Base-by-base conservation (phyloP, 2,329 filamentous ascomycete species). In the Lachnellula willkommii region DNA sequence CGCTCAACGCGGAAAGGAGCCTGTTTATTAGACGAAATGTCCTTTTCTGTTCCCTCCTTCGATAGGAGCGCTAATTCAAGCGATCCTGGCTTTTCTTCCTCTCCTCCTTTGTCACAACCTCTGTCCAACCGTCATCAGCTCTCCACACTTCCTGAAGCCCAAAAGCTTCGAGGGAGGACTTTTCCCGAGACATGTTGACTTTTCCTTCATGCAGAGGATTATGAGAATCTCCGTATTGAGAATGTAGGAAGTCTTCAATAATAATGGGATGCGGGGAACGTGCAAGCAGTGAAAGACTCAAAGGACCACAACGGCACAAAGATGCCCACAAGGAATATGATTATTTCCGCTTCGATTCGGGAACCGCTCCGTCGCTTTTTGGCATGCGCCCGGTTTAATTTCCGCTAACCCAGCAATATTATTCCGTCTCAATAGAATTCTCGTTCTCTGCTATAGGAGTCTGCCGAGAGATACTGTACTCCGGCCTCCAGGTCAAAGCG, bases 61-160 rank as follows among this genome's bases (percentile, higher is more conserved):
- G 58, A 51, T 64, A 62, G 8, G 63, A 61, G 40, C 87, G 78
- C 65, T 90, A 87, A 2, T 87, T 87, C 56, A 89, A 79, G 40
- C 85, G 81, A 66, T 90, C 90, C 68, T 90, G 87, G 26, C 89
- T 85, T 53, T 85, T 83, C 54, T 87, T 77, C 63, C 87, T 78
- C 71, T 88, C 83, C 54, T 82, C 81, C 0, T 84, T 84, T 60
- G 89, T 84, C 6, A 78, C 79, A 24, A 89, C 76, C 0, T 83
- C 78, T 26, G 79, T 75, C 87, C 87, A 90, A 71, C 88, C 81
- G 56, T 86, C 77, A 28, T 55, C 56, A 46, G 63, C 26, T 35
- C 46, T 58, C 56, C 52, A 58, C 9, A 45, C 40, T 20, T 58
- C 52, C 17, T 39, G 39, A 12, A 40, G 35, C 12, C 20, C 24